Conservation (phyloP, 2,329 filamentous ascomycete genomes). For the Septoria linicola region DNA sequence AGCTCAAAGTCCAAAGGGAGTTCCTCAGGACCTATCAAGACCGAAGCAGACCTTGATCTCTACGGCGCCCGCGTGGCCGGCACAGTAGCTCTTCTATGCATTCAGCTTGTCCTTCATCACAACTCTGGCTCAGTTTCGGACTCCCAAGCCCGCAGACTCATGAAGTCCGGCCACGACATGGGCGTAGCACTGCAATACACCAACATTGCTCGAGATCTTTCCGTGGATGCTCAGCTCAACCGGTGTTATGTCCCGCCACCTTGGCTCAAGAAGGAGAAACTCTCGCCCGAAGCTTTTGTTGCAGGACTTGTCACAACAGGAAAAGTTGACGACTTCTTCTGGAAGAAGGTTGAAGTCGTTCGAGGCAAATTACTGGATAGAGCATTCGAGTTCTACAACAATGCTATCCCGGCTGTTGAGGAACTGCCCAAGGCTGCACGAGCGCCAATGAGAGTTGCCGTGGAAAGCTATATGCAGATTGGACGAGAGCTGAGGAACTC, state of each 20-base stretch:
- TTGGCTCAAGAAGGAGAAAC: slow-evolving; percentile 61
- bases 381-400: slow-evolving; percentile 61
- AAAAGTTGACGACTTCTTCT: slow-evolving; percentile 43
- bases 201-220: slow-evolving; percentile 74
- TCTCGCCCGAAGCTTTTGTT: slow-evolving; percentile 57
- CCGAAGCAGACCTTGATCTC: slow-evolving; percentile 57
- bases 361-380: slow-evolving; percentile 57
- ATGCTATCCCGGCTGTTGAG: slow-evolving; percentile 58
- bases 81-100: slow-evolving; percentile 67
- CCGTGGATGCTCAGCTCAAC: slow-evolving; percentile 62
- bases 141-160: slow-evolving; percentile 45
- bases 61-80: slow-evolving; percentile 70
- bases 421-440: slow-evolving; percentile 60
- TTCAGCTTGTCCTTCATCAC: slow-evolving; percentile 66
- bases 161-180: slow-evolving; percentile 62
- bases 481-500: slow-evolving; percentile 59
- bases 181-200: slow-evolving; percentile 73
- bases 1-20: slow-evolving; percentile 12
- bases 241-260: slow-evolving; percentile 66
- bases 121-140: slow-evolving; percentile 38
- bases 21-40: slow-evolving; percentile 53
- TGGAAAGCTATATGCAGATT: slow-evolving; percentile 76
- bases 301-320: slow-evolving; percentile 33
- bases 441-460: slow-evolving; percentile 65
- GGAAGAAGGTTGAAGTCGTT: slow-evolving; percentile 50